A percentile compares a stretch with the other conserved stretches of the same genome.
phyloP scores from a whole-genome alignment of 805 yeast species.

The Candida endomychidarum region DNA sequence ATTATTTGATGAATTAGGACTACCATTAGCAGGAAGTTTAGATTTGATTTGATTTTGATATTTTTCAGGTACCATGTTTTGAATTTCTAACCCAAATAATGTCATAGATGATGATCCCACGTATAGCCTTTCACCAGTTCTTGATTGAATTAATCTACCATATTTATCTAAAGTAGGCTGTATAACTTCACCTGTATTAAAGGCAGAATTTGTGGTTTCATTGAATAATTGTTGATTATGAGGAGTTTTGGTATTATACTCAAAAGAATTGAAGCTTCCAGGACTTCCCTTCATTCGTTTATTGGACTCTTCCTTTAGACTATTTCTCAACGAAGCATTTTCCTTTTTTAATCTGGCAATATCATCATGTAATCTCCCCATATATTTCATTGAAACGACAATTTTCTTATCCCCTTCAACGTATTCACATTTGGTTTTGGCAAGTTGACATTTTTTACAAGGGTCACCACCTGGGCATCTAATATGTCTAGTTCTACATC shows the following conservation, averaged over 20 bases:
- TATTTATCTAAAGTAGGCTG: conserved; percentile 71
- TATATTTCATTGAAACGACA: conserved; percentile 69
- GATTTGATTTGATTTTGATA: conserved; percentile 11
- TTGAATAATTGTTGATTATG: conserved; percentile 16
- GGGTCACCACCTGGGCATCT: conserved; percentile 80
- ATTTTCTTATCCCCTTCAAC: conserved; percentile 70
- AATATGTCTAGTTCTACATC: conserved; percentile 71
- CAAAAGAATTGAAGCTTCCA: conserved; percentile 14
- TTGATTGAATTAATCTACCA: conserved; percentile 68
- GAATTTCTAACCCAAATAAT: conserved; percentile 73
- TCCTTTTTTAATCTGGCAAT: conserved; percentile 64
- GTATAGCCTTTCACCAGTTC: conserved; percentile 73
- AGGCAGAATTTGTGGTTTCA: conserved; percentile 10
- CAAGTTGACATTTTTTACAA: conserved; percentile 58
- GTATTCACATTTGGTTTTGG: conserved; percentile 64
- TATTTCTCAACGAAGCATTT: conserved; percentile 55
- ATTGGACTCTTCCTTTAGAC: conserved; percentile 31
- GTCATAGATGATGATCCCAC: conserved; percentile 87
- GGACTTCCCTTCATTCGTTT: conserved; percentile 9
- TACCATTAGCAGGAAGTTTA: conserved; percentile 6
- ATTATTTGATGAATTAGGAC: conserved; percentile 9
- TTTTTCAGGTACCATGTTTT: conserved; percentile 51
- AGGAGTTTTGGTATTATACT: conserved; percentile 16
- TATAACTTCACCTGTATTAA: conserved; percentile 49
- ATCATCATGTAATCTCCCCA: conserved; percentile 66